A percentile compares a stretch with the other conserved stretches of the same genome.
Conservation (phyloP, 2,329 filamentous ascomycete species). For the Stylonectria norvegica region DNA sequence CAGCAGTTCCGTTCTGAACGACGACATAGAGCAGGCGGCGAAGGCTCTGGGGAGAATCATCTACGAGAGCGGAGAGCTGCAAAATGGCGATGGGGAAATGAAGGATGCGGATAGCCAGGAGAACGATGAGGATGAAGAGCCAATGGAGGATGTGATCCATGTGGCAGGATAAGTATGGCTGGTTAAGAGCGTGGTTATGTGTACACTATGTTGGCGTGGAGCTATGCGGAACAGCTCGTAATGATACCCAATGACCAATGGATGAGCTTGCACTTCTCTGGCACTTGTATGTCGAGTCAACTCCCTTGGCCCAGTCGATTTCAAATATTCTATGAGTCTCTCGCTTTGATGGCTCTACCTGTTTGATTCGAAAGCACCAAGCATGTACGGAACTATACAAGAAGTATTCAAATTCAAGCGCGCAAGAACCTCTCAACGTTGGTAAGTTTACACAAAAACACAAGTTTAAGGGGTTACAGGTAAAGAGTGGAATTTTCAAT, state of each 20-base stretch:
- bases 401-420: too few relatives aligned
- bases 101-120: slow-evolving; percentile 6
- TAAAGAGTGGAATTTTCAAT: slow-evolving; percentile 17
- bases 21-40: slow-evolving; percentile 23
- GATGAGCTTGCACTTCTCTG: too few relatives aligned
- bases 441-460: too few relatives aligned
- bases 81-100: slow-evolving; percentile 21
- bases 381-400: not conserved
- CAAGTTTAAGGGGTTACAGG: not conserved
- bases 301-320: too few relatives aligned
- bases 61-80: slow-evolving; percentile 19
- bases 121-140: slow-evolving; percentile 3
- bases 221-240: slow-evolving; percentile 9
- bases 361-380: too few relatives aligned
- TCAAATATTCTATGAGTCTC: too few relatives aligned
- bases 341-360: too few relatives aligned
- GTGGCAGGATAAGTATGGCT: slow-evolving; percentile 5
- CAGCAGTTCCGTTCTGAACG: slow-evolving; percentile 25
- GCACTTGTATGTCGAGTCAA: too few relatives aligned
- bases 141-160: slow-evolving; percentile 18
- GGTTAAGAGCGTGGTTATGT: not conserved
- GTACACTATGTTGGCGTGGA: slow-evolving; percentile 7
- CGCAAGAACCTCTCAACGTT: too few relatives aligned
- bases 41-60: slow-evolving; percentile 27
- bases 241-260: slow-evolving; percentile 15